A percentile compares a stretch with the other conserved stretches of the same genome.
phyloP scores from a whole-genome alignment of 1,139 yeast species.

The Meyerozyma athensensis region DNA sequence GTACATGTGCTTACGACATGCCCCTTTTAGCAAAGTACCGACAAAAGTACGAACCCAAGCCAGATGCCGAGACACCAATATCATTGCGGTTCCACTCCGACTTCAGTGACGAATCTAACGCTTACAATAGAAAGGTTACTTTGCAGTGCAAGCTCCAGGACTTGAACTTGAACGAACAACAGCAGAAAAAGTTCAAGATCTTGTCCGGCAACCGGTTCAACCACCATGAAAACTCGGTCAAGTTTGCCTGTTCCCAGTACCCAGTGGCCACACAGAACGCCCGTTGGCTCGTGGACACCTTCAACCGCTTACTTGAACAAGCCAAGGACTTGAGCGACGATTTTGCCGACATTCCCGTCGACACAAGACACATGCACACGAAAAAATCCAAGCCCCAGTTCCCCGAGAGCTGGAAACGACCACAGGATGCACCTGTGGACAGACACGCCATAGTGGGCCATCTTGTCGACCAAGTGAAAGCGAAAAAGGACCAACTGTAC shows the following conservation, averaged over 20 bases:
- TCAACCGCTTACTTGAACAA: slow-evolving; percentile 56
- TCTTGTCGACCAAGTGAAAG: slow-evolving; percentile 32
- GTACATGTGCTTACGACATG: slow-evolving; percentile 87
- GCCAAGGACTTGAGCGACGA: slow-evolving; percentile 60
- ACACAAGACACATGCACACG: slow-evolving; percentile 54
- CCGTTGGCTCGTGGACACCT: slow-evolving; percentile 59
- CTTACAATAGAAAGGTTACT: slow-evolving; percentile 67
- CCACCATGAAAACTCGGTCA: slow-evolving; percentile 51
- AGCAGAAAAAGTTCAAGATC: slow-evolving; percentile 70
- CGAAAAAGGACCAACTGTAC: slow-evolving; percentile 30
- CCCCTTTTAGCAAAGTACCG: slow-evolving; percentile 78
- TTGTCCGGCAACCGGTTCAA: slow-evolving; percentile 79
- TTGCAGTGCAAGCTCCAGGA: slow-evolving; percentile 51
- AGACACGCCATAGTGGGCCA: slow-evolving; percentile 29
- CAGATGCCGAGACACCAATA: slow-evolving; percentile 48
- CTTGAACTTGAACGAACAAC: slow-evolving; percentile 47
- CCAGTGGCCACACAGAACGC: slow-evolving; percentile 85
- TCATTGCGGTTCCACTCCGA: slow-evolving; percentile 68
- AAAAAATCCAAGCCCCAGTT: slow-evolving; percentile 38
- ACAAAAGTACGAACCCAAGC: slow-evolving; percentile 49
- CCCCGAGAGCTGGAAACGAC: slow-evolving; percentile 85
- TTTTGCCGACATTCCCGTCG: slow-evolving; percentile 77
- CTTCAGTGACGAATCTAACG: slow-evolving; percentile 64
- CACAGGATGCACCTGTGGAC: slow-evolving; percentile 55
- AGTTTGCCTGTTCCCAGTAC: slow-evolving; percentile 58